Percentiles rank a stretch among this genome's conserved stretches.
phyloP scores from a whole-genome alignment of 805 yeast species.

The Zygosaccharomyces lentus region DNA sequence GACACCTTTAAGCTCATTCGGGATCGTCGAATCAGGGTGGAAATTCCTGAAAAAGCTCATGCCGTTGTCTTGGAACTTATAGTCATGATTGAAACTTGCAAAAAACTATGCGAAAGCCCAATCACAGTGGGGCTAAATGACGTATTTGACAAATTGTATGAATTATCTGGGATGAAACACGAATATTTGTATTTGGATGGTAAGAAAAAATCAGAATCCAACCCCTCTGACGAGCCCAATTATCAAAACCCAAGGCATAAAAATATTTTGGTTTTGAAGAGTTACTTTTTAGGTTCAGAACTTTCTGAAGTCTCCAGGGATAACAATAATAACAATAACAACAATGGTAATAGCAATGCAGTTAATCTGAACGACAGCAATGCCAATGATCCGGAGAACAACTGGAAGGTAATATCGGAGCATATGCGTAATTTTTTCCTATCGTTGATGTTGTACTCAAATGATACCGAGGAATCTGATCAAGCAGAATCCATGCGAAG shows the following conservation, averaged over 20 bases:
- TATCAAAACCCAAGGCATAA: slow-evolving; percentile 27
- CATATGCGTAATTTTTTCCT: slow-evolving; percentile 35
- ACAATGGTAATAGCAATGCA: neutral
- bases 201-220: slow-evolving; percentile 22
- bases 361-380: neutral
- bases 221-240: slow-evolving; percentile 21
- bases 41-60: slow-evolving; percentile 22
- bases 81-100: slow-evolving; percentile 23
- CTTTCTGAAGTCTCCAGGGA: neutral
- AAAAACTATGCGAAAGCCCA: slow-evolving; percentile 11
- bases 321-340: neutral
- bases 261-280: slow-evolving; percentile 24
- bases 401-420: slow-evolving; percentile 5
- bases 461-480: slow-evolving; percentile 21
- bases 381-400: neutral
- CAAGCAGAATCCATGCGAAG: slow-evolving; percentile 12
- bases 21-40: slow-evolving; percentile 7
- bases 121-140: slow-evolving; percentile 13
- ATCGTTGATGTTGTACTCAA: slow-evolving; percentile 36
- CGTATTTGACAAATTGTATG: slow-evolving; percentile 31
- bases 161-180: slow-evolving; percentile 29
- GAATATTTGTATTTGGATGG: slow-evolving; percentile 28
- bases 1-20: slow-evolving; percentile 16
- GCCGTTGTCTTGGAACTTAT: slow-evolving; percentile 23
- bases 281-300: slow-evolving; percentile 22